These are phyloP conservation scores for Gaeumannomyces sp. DNA, from an alignment of 2,329 filamentous ascomycete species.

Conservation along the genomic window DNA sequence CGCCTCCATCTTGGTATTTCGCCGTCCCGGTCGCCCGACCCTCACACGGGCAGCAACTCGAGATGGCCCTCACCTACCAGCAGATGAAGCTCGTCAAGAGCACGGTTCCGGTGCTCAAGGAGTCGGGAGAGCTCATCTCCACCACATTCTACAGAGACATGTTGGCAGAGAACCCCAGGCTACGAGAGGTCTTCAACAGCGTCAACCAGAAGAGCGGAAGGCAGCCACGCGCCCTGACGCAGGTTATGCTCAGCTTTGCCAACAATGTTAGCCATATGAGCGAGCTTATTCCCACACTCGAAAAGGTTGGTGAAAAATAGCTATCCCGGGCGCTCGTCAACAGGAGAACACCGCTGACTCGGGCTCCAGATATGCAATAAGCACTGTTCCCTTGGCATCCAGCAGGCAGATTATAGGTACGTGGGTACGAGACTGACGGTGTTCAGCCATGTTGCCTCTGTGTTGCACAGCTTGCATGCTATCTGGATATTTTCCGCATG, in stretches of 20 bases:
- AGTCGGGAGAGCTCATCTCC: constrained; percentile 64
- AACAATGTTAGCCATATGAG: constrained; percentile 60
- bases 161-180: constrained; percentile 56
- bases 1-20: neutral
- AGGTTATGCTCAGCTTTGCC: constrained; percentile 64
- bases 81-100: constrained; percentile 62
- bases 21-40: neutral
- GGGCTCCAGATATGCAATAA: constrained; percentile 55
- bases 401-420: constrained; percentile 57
- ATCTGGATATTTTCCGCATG: too few species aligned
- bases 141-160: constrained; percentile 67
- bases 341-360: neutral
- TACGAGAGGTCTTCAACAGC: constrained; percentile 66
- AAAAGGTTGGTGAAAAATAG: constrained; percentile 19
- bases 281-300: constrained; percentile 46
- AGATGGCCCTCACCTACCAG: constrained; percentile 37
- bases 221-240: constrained; percentile 56
- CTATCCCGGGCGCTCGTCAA: neutral
- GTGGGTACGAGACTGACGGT: neutral
- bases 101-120: constrained; percentile 61
- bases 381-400: constrained; percentile 64
- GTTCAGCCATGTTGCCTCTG: neutral
- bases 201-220: constrained; percentile 57
- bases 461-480: too few species aligned
- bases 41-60: constrained; percentile 1